A percentile compares a stretch with the other conserved stretches of the same genome.
These are phyloP conservation scores for Trypanosoma caninum DNA, from an alignment of 208 protist genomes.

Conservation along the genomic window DNA sequence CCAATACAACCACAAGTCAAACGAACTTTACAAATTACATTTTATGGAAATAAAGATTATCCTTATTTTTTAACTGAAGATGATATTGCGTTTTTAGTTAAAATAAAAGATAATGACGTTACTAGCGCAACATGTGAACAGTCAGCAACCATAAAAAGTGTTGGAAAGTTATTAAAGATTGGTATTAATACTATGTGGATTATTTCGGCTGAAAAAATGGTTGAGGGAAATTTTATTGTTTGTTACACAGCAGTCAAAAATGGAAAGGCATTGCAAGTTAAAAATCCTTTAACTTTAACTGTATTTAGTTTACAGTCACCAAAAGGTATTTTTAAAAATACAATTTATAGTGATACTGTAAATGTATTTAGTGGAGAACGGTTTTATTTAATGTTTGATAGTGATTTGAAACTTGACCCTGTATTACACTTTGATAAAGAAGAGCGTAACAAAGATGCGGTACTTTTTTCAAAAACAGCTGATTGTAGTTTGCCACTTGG, in stretches of 20 bases:
- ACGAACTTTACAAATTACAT: slow-evolving; percentile 55
- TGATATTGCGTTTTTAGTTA: slow-evolving; percentile 70
- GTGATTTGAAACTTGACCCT: slow-evolving; percentile 49
- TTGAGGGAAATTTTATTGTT: slow-evolving; percentile 57
- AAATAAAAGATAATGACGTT: slow-evolving; percentile 5
- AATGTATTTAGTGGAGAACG: slow-evolving; percentile 61
- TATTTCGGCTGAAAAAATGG: slow-evolving; percentile 36
- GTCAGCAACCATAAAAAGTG: slow-evolving; percentile 16
- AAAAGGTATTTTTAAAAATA: slow-evolving; percentile 58
- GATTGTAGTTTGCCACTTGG: slow-evolving; percentile 31
- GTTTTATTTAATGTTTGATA: slow-evolving; percentile 83
- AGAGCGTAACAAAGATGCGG: slow-evolving; percentile 30
- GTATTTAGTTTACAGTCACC: slow-evolving; percentile 71
- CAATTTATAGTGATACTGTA: slow-evolving; percentile 28
- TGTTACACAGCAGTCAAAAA: slow-evolving; percentile 69
- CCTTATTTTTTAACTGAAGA: slow-evolving; percentile 50
- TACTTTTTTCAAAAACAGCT: slow-evolving; percentile 48
- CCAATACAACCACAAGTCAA: slow-evolving; percentile 51
- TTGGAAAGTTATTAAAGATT: slow-evolving; percentile 7
- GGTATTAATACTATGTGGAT: slow-evolving; percentile 59
- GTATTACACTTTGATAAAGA: slow-evolving; percentile 19
- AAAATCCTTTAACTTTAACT: slow-evolving; percentile 38
- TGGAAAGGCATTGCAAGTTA: slow-evolving; percentile 56
- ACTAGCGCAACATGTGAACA: slow-evolving; percentile 1
- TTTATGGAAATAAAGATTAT: slow-evolving; percentile 30